Conservation (phyloP, 2,329 filamentous ascomycete species). For the Penicillium freii region DNA sequence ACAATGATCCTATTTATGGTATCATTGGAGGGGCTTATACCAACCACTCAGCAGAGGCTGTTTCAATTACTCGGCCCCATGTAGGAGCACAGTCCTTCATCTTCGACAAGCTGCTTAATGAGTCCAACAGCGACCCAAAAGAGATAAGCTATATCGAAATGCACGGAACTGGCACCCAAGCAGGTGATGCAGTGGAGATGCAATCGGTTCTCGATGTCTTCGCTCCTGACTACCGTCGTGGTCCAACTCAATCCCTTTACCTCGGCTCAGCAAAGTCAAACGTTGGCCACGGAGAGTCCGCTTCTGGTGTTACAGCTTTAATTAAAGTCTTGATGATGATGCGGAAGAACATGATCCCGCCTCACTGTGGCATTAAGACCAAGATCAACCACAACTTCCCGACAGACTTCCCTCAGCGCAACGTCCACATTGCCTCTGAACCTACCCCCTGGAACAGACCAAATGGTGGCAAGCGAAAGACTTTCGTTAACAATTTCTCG, state of each 20-base stretch:
- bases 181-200: slow-evolving; percentile 81
- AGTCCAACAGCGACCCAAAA: slow-evolving; percentile 70
- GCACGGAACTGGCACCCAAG: slow-evolving; percentile 86
- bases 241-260: slow-evolving; percentile 53
- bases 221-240: slow-evolving; percentile 52
- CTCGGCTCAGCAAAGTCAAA: slow-evolving; percentile 65
- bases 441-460: slow-evolving; percentile 38
- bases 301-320: slow-evolving; percentile 51
- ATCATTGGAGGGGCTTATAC: slow-evolving; percentile 72
- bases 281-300: slow-evolving; percentile 62
- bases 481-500: slow-evolving; percentile 65
- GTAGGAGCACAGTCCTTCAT: slow-evolving; percentile 71
- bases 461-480: slow-evolving; percentile 37
- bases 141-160: slow-evolving; percentile 84
- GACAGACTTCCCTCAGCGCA: slow-evolving; percentile 43
- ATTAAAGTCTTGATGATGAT: slow-evolving; percentile 43
- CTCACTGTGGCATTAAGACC: slow-evolving; percentile 39
- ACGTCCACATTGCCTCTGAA: slow-evolving; percentile 49
- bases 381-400: slow-evolving; percentile 50
- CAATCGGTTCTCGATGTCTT: slow-evolving; percentile 67
- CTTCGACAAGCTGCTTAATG: slow-evolving; percentile 67
- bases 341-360: slow-evolving; percentile 33
- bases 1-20: slow-evolving; percentile 68
- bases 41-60: slow-evolving; percentile 77
- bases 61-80: slow-evolving; percentile 82